Base-by-base conservation (phyloP, 2,329 filamentous ascomycete genomes). In the Paecilomyces dactylethromorphus region DNA sequence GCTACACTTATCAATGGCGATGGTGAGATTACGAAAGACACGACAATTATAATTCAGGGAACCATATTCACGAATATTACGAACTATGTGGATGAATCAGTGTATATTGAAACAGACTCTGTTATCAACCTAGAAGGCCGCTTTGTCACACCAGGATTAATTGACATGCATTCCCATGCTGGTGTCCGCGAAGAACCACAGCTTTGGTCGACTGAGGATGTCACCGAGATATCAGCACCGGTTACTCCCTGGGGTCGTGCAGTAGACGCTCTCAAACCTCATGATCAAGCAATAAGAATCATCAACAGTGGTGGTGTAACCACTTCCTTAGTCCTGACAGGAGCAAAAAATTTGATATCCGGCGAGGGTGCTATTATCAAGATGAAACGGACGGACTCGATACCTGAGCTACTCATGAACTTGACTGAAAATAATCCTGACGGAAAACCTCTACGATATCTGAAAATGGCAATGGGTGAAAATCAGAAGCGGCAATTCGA, bases 401-500 rank as follows among this genome's bases (percentile, higher is more conserved):
- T 86, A 87, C 51, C 78, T 78, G 31, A 83, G 76, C 60, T 87
- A 84, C 11, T 39, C 2, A 15, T 39, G 6, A 15, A 39, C 35
- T 15, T 15, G 35, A 39, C 35, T 5, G 35, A 39, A n/a, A 39
- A 39, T 39, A 2, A 5, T 13, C 35, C 35, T 15, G 6, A 39
- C 7, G 35, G 13, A 15, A 39, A 39, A 39, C 35, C 35, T 15
- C 35, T 39, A 83, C 79, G 87, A n/a, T 89, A 87, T 70, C 87
- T 90, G 80, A 90, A 90, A 75, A 89, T 89, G 86, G 87, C 87
- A 0, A 89, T 86, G 62, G 86, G 86, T 53, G 87, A 89, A 72
- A 89, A 89, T 65, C 76, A 86, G 2, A 89, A 88, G 75, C 75
- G 79, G 0, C 35, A 39, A 39, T 39, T 39, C 13, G 35, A 39